Evolutionary conservation across 2,329 filamentous ascomycete species (phyloP).

Genomic region (Verticillium zaregamsianum): DNA sequence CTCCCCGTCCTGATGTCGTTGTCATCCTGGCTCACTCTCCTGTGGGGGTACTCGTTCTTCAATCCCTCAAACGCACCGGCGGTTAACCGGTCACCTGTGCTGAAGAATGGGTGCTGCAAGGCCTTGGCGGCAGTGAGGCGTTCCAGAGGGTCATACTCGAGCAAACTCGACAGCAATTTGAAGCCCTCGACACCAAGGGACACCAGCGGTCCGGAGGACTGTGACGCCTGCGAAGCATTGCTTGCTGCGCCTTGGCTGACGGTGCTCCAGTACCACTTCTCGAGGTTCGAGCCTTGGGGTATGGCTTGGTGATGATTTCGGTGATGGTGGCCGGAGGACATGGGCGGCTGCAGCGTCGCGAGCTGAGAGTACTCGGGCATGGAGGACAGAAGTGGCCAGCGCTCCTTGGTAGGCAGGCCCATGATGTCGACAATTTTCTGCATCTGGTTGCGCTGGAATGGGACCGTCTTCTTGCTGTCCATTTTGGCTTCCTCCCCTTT

Average conservation of each 20-base stretch:
- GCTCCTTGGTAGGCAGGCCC: constrained; percentile 81
- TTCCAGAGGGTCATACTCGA: constrained; percentile 91
- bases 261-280: constrained; percentile 75
- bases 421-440: constrained; percentile 97
- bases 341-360: constrained; percentile 46
- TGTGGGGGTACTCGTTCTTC: constrained; percentile 82
- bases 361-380: constrained; percentile 87
- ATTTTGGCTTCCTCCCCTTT: constrained; percentile 99
- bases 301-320: constrained; percentile 36
- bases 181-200: constrained; percentile 74
- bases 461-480: constrained; percentile 96
- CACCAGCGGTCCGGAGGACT: constrained; percentile 38
- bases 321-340: constrained; percentile 39
- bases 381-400: constrained; percentile 77
- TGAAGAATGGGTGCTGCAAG: constrained; percentile 88
- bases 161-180: constrained; percentile 72
- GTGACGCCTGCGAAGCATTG: constrained; percentile 38
- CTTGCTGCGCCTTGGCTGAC: constrained; percentile 55
- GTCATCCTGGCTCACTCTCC: constrained; percentile 88
- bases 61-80: constrained; percentile 89
- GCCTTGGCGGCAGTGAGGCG: constrained; percentile 84
- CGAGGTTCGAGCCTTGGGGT: constrained; percentile 49
- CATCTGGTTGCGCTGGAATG: constrained; percentile 98
- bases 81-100: constrained; percentile 65
- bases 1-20: constrained; percentile 92